phyloP scores from a whole-genome alignment of 2,329 filamentous ascomycete genomes.

The Colletotrichum sojae region DNA sequence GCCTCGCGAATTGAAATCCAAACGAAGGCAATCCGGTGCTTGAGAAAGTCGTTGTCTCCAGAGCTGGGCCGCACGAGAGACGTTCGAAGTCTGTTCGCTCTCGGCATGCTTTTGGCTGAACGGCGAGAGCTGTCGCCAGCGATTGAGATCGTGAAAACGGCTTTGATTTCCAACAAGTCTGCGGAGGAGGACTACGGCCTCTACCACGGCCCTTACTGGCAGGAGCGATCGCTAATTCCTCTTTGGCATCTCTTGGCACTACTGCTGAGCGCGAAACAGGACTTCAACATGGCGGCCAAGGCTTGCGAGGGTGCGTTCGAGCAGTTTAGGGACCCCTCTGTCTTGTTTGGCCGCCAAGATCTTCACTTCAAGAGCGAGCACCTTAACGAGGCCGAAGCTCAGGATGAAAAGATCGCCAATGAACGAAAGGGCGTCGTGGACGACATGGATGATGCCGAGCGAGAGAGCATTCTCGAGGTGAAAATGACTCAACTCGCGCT shows the following conservation, averaged over 20 bases:
- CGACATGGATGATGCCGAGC: slow-evolving; percentile 86
- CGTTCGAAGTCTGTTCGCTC: slow-evolving; percentile 82
- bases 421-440: slow-evolving; percentile 72
- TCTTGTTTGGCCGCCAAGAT: slow-evolving; percentile 77
- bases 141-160: slow-evolving; percentile 85
- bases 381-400: slow-evolving; percentile 67
- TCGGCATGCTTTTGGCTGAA: slow-evolving; percentile 90
- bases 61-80: slow-evolving; percentile 77
- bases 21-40: slow-evolving; percentile 80
- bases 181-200: slow-evolving; percentile 60
- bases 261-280: slow-evolving; percentile 87
- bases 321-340: slow-evolving; percentile 81
- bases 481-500: slow-evolving; percentile 95
- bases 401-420: slow-evolving; percentile 48
- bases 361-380: slow-evolving; percentile 75
- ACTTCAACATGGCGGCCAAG: slow-evolving; percentile 83
- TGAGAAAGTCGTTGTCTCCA: slow-evolving; percentile 80
- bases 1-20: slow-evolving; percentile 80
- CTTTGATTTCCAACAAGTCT: slow-evolving; percentile 74
- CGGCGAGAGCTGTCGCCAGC: slow-evolving; percentile 84
- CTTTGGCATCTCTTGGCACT: slow-evolving; percentile 94
- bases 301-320: slow-evolving; percentile 94
- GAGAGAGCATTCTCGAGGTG: slow-evolving; percentile 89
- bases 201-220: slow-evolving; percentile 67
- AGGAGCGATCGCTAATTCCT: slow-evolving; percentile 78